Conservation (phyloP, 257 asterid genomes). For the Plectranthus barbatus region DNA sequence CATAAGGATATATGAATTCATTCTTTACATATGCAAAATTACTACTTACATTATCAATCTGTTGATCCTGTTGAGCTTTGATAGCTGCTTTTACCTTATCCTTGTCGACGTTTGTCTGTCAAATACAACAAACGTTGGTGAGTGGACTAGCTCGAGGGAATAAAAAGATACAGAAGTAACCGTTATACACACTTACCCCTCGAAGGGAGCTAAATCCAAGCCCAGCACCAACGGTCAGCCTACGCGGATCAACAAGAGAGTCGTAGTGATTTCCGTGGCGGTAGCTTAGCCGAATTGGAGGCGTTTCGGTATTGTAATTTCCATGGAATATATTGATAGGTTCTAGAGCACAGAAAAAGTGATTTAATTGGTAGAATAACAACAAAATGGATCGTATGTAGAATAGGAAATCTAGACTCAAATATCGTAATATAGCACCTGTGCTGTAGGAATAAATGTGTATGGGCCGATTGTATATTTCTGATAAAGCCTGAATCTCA, state of each 20-base stretch:
- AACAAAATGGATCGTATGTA: slow-evolving; percentile 2
- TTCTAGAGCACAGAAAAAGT: slow-evolving; percentile 33
- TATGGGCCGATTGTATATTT: slow-evolving; percentile 96
- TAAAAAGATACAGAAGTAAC: background rate
- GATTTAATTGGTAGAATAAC: slow-evolving; percentile 10
- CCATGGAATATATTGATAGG: slow-evolving; percentile 95
- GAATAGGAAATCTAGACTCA: background rate
- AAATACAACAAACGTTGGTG: slow-evolving; percentile 2
- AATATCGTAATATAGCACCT: slow-evolving; percentile 37
- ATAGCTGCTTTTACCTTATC: slow-evolving; percentile 98
- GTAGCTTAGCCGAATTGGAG: slow-evolving; percentile 88
- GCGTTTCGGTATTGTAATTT: slow-evolving; percentile 76
- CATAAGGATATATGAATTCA: background rate
- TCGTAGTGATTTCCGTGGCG: slow-evolving; percentile 96
- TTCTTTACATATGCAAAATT: background rate
- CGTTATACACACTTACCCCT: slow-evolving; percentile 47
- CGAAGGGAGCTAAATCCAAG: slow-evolving; percentile 85
- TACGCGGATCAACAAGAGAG: slow-evolving; percentile 93
- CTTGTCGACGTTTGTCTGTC: slow-evolving; percentile 59
- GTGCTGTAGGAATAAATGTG: slow-evolving; percentile 94
- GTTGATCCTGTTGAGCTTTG: slow-evolving; percentile 98
- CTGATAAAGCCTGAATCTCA: slow-evolving; percentile 93
- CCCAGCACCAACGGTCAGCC: slow-evolving; percentile 79
- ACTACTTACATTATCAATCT: slow-evolving; percentile 69
- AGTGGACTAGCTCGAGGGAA: background rate